These are phyloP conservation scores for Fusarium marasasianum DNA, from an alignment of 2,329 filamentous ascomycete genomes.

Conservation along the genomic window DNA sequence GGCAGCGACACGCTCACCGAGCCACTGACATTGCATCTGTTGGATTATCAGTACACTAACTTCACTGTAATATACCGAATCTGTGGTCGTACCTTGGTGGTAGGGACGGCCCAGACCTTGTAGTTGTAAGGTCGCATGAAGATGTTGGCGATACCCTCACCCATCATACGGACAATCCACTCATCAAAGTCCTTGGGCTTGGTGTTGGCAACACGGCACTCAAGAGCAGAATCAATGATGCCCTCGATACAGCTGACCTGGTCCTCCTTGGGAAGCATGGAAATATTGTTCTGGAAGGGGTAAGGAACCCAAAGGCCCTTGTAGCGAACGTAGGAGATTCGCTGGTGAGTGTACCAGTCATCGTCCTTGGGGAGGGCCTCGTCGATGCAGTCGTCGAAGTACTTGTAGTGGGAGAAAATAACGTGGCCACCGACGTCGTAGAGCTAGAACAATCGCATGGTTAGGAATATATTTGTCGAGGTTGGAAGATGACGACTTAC, in stretches of 20 bases:
- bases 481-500: slow-evolving; percentile 67
- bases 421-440: slow-evolving; percentile 99
- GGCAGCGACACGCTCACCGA: slow-evolving; percentile 97
- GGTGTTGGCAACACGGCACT: slow-evolving; percentile 83
- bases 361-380: slow-evolving; percentile 93
- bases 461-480: slow-evolving; percentile 31
- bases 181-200: slow-evolving; percentile 98
- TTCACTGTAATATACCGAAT: background rate
- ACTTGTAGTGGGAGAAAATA: slow-evolving; percentile 99
- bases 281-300: slow-evolving; percentile 99
- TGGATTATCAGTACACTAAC: slow-evolving; percentile 14
- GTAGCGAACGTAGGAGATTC: slow-evolving; percentile 98
- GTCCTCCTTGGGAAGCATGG: slow-evolving; percentile 96
- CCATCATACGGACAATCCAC: slow-evolving; percentile 95
- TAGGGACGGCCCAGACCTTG: slow-evolving; percentile 99
- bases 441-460: slow-evolving; percentile 64
- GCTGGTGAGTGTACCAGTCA: slow-evolving; percentile 98
- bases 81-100: slow-evolving; percentile 77
- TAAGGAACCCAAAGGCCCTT: slow-evolving; percentile 97
- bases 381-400: slow-evolving; percentile 99
- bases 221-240: slow-evolving; percentile 92
- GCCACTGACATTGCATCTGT: slow-evolving; percentile 99
- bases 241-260: slow-evolving; percentile 95
- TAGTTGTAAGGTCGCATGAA: slow-evolving; percentile 99
- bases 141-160: slow-evolving; percentile 86